phyloP scores from a whole-genome alignment of 805 yeast genomes.

The Yarrowia alimentaria region DNA sequence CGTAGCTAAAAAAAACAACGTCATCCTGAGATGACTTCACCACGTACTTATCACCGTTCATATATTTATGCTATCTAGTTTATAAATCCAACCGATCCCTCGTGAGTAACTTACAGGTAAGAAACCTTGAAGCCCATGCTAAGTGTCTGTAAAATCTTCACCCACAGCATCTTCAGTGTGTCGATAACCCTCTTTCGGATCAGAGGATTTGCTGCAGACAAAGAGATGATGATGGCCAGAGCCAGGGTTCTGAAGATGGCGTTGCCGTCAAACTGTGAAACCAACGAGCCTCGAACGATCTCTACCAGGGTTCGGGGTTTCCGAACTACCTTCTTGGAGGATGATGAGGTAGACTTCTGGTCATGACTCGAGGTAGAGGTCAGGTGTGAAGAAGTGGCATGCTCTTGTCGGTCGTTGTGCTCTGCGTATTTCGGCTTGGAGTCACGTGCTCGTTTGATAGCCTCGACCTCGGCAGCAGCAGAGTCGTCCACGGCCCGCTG shows the following conservation, averaged over 20 bases:
- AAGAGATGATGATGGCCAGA: constrained; percentile 8
- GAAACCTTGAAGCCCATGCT: constrained; percentile 28
- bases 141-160: constrained; percentile 20
- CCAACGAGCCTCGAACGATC: constrained; percentile 5
- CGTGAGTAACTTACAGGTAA: constrained; percentile 17
- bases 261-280: constrained; percentile 18
- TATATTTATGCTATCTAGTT: too few species aligned
- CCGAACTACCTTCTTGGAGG: too few species aligned
- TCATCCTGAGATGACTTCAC: background rate
- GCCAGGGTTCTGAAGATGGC: constrained; percentile 24
- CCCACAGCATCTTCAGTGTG: constrained; percentile 10
- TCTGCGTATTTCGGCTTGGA: too few species aligned
- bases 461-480: too few species aligned
- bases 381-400: too few species aligned
- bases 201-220: constrained; percentile 27
- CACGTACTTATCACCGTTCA: too few species aligned
- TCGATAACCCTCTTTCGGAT: constrained; percentile 21
- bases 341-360: constrained; percentile 1
- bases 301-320: constrained; percentile 17
- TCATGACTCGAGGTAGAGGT: too few species aligned
- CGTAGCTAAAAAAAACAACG: too few species aligned
- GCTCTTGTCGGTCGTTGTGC: too few species aligned
- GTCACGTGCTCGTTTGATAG: too few species aligned
- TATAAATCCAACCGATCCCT: too few species aligned
- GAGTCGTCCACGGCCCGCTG: constrained; percentile 7